These are phyloP conservation scores for Candida labiduridarum DNA, from an alignment of 1,139 yeast genomes.

Conservation along the genomic window DNA sequence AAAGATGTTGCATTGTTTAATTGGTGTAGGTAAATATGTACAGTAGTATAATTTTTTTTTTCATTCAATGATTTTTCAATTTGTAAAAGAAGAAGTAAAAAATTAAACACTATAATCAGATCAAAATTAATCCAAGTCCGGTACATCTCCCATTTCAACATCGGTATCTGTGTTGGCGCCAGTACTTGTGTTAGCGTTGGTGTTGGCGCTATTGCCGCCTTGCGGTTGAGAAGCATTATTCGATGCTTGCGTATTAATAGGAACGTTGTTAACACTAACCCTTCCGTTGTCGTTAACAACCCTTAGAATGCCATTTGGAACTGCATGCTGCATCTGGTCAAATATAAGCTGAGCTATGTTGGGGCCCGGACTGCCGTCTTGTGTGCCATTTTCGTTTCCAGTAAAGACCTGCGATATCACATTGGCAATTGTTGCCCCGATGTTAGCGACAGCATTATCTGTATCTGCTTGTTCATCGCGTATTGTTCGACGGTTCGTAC, in stretches of 20 bases:
- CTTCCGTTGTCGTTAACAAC: slow-evolving; percentile 13
- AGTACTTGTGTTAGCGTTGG: neutral
- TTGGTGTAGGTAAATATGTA: slow-evolving; percentile 2
- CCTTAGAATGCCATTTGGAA: neutral
- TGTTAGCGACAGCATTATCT: neutral
- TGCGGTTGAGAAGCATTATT: neutral
- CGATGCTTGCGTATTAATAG: neutral
- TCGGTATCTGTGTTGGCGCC: slow-evolving; percentile 6
- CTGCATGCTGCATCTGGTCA: neutral
- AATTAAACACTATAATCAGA: neutral
- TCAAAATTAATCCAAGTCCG: slow-evolving; percentile 10
- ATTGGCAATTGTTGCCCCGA: neutral
- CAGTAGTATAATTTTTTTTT: slow-evolving; percentile 1
- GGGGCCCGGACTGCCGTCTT: neutral
- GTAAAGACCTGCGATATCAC: neutral
- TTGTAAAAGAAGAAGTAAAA: neutral
- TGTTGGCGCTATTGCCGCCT: slow-evolving; percentile 1
- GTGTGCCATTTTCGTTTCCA: neutral
- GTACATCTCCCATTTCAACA: slow-evolving; percentile 15
- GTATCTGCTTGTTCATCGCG: neutral
- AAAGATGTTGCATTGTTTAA: slow-evolving; percentile 2
- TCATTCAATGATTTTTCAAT: neutral
- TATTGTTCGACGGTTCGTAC: neutral
- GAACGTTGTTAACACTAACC: slow-evolving; percentile 5
- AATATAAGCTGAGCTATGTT: neutral